Base-by-base conservation (phyloP, 2,329 filamentous ascomycete species). In the Phialophora verrucosa region DNA sequence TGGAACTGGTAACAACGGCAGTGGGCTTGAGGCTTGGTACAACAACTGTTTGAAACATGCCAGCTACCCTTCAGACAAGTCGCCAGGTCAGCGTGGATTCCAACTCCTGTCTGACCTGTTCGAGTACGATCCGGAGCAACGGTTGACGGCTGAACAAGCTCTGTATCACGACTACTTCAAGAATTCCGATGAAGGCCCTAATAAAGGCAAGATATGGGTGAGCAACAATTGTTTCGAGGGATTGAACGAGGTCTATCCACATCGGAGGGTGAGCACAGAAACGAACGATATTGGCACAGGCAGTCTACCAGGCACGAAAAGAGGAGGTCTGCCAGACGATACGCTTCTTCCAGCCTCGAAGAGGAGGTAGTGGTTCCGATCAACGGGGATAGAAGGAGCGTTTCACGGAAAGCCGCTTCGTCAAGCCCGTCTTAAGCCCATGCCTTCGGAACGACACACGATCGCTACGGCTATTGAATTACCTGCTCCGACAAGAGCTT, bases 221-320 rank as follows among this genome's bases (percentile, higher is more conserved):
- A 90, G 86, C 49, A 84, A 88, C 47, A 95, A 96, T 75, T 97
- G 93, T 75, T 99, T 99, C 72, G 92, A 97, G 74, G 93, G 93
- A 0, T 84, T 93, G 60, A 92, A 92, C 78, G 88, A 88, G 69
- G 92, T 95, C 74, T 99, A 99, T 77, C 95, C 95, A 0, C 89
- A 93, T 74, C 86, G 95, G 7, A 87, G 94, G 57, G 93, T 99
- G 49, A 97, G 91, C 73, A 90, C 96, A 73, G 95, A 99, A 74
- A 93, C 97, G 76, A 96, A 97, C 73, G 95, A 98, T 78, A 97
- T 98, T 64, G 85, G 92, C n/a, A 93, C 91, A 0, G 89, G 90
- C 51, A 96, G 92, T 77, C 78, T 97, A 42, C 92, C 94, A 0
- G 95, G 94, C 0, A 97, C 93, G 0, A 98, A 98, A 81, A 84